phyloP scores from a whole-genome alignment of 106 monocot genomes.

The Allium fistulosum region DNA sequence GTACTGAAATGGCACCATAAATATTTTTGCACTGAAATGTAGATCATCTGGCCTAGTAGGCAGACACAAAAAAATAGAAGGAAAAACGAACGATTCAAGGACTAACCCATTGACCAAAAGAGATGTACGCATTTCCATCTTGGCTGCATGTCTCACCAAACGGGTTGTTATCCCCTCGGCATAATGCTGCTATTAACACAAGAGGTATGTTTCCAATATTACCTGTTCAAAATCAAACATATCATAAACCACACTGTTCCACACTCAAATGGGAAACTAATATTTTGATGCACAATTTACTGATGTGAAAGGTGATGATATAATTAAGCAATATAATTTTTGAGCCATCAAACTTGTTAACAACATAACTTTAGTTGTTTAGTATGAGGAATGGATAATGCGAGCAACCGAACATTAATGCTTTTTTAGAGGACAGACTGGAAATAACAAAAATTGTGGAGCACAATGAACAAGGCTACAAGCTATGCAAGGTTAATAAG shows the following conservation, averaged over 20 bases:
- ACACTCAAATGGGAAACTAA: too few relatives aligned
- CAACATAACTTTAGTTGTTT: neutral
- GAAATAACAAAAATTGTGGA: too few relatives aligned
- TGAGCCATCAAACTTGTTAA: neutral
- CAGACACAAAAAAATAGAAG: too few relatives aligned
- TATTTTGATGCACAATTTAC: neutral
- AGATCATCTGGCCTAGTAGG: too few relatives aligned
- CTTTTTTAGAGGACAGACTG: neutral
- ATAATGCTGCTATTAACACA: slow-evolving; percentile 67
- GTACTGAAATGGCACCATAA: too few relatives aligned
- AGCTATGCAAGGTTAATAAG: too few relatives aligned
- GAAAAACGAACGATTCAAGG: neutral
- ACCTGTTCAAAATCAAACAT: slow-evolving; percentile 18
- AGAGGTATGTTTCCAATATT: slow-evolving; percentile 78
- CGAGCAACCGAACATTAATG: neutral
- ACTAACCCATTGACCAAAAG: slow-evolving; percentile 80
- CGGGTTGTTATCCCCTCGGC: slow-evolving; percentile 58
- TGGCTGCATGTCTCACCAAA: slow-evolving; percentile 65
- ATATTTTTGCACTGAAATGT: too few relatives aligned
- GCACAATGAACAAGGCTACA: too few relatives aligned
- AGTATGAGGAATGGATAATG: neutral
- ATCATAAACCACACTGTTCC: neutral
- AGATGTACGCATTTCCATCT: slow-evolving; percentile 73
- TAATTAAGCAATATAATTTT: neutral
- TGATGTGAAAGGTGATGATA: neutral